phyloP scores from a whole-genome alignment of 345 rosid genomes.

The Stellera chamaejasme region DNA sequence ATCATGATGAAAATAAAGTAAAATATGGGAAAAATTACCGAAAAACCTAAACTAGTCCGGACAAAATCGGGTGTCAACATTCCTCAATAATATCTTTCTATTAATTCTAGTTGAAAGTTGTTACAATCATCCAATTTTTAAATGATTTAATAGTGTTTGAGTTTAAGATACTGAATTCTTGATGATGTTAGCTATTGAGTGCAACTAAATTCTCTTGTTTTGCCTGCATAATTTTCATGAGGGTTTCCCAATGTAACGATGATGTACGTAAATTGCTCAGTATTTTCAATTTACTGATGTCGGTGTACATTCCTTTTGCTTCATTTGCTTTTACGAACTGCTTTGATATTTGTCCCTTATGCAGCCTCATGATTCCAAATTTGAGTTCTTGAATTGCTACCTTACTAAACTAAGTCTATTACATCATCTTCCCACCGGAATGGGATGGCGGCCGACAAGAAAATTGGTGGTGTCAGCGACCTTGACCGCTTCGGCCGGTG shows the following conservation, averaged over 20 bases:
- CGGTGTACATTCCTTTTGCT: neutral
- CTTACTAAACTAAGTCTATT: slow-evolving; percentile 65
- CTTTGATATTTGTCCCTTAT: neutral
- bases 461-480: too few relatives aligned
- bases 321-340: neutral
- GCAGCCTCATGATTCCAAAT: slow-evolving; percentile 29
- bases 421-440: neutral
- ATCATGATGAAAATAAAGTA: too few relatives aligned
- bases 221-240: slow-evolving; percentile 32
- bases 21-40: too few relatives aligned
- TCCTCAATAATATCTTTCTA: too few relatives aligned
- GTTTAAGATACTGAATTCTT: too few relatives aligned
- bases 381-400: slow-evolving; percentile 54
- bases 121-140: too few relatives aligned
- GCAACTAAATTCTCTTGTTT: slow-evolving; percentile 2
- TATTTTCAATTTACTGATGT: neutral
- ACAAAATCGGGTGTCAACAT: too few relatives aligned
- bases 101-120: too few relatives aligned
- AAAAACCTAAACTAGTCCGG: too few relatives aligned
- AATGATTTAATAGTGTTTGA: too few relatives aligned
- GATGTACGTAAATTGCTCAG: slow-evolving; percentile 22
- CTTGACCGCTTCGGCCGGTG: too few relatives aligned
- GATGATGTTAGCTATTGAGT: neutral
- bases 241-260: slow-evolving; percentile 32
- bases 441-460: too few relatives aligned